Conservation (phyloP, 2,329 filamentous ascomycete species). For the Colletotrichum orbiculare region DNA sequence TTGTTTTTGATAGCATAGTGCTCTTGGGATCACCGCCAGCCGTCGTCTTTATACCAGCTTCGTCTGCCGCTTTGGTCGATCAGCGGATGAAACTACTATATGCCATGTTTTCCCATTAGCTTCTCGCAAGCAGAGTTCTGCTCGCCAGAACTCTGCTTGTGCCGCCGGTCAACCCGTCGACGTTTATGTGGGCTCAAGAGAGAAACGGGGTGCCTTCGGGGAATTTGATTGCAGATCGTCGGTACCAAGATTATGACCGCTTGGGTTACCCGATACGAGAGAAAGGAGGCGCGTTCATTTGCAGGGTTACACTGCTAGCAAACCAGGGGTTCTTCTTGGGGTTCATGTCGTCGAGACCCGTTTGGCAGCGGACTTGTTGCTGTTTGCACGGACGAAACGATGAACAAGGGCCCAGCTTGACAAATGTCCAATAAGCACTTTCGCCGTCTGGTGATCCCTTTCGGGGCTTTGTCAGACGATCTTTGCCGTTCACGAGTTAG, state of each 20-base stretch:
- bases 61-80: background rate
- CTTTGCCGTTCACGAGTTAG: background rate
- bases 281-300: conserved; percentile 16
- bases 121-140: background rate
- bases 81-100: background rate
- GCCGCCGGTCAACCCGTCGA: conserved; percentile 12
- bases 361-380: background rate
- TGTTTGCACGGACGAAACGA: conserved; percentile 4
- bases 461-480: background rate
- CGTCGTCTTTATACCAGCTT: too few species aligned
- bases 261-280: conserved; percentile 2
- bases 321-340: conserved; percentile 5
- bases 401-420: background rate
- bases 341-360: background rate
- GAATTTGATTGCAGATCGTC: conserved; percentile 28
- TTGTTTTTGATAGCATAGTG: too few species aligned
- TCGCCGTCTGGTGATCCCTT: background rate
- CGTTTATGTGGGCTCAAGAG: background rate
- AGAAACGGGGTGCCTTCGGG: conserved; percentile 13
- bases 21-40: too few species aligned
- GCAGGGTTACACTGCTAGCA: conserved; percentile 9
- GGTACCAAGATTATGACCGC: conserved; percentile 9
- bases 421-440: conserved; percentile 4
- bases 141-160: background rate
- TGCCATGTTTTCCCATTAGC: too few species aligned